Evolutionary conservation across 805 yeast genomes (phyloP).

Genomic region (Candida taoyuanica): DNA sequence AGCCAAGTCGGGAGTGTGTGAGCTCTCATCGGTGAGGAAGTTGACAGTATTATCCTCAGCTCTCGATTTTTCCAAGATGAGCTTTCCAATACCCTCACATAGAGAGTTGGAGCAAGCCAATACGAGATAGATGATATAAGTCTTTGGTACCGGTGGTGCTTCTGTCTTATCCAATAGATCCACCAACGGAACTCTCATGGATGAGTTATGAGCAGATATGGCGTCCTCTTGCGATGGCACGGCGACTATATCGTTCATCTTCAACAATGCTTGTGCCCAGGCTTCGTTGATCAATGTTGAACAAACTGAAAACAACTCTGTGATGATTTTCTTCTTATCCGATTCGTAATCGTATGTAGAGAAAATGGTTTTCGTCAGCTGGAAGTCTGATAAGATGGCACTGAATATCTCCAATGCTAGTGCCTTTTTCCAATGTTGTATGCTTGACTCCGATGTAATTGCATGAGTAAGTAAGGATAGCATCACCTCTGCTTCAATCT

Average conservation of each 20-base stretch:
- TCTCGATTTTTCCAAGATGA: slow-evolving; percentile 39
- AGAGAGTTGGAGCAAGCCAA: slow-evolving; percentile 47
- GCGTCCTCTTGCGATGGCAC: slow-evolving; percentile 25
- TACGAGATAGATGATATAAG: slow-evolving; percentile 58
- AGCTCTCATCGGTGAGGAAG: slow-evolving; percentile 14
- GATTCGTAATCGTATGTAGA: slow-evolving; percentile 53
- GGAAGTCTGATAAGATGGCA: slow-evolving; percentile 53
- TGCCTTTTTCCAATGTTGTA: slow-evolving; percentile 68
- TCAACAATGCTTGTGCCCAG: slow-evolving; percentile 30
- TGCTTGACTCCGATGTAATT: slow-evolving; percentile 50
- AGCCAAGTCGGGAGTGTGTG: slow-evolving; percentile 9
- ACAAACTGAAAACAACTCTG: slow-evolving; percentile 47
- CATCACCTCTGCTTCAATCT: slow-evolving; percentile 77
- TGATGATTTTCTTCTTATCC: slow-evolving; percentile 56
- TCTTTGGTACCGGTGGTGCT: slow-evolving; percentile 62
- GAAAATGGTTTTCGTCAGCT: slow-evolving; percentile 48
- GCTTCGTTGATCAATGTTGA: slow-evolving; percentile 30
- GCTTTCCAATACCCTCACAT: slow-evolving; percentile 65
- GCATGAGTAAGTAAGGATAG: slow-evolving; percentile 69
- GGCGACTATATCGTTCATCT: slow-evolving; percentile 30
- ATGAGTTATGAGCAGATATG: slow-evolving; percentile 40
- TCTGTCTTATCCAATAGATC: slow-evolving; percentile 80
- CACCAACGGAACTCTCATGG: slow-evolving; percentile 50
- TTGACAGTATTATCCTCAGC: slow-evolving; percentile 12
- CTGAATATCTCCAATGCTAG: slow-evolving; percentile 70